Percentiles rank a stretch among this genome's conserved stretches.
Conservation (phyloP, 169 alveolate species). For the Cryptosporidium ubiquitum region DNA sequence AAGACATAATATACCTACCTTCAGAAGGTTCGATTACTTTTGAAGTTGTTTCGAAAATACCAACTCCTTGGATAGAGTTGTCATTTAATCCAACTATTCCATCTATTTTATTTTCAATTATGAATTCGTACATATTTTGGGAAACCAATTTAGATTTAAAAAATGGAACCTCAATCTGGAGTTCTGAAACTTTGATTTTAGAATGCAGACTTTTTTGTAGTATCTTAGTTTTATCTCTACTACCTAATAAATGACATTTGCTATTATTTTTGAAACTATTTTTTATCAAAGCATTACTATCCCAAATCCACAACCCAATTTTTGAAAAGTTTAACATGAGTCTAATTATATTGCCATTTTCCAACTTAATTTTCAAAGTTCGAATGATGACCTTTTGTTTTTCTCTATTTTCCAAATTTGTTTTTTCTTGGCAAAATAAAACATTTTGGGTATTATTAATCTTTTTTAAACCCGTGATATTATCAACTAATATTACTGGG, state of each 20-base stretch:
- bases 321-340: background rate
- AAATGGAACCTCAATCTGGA: conserved; percentile 35
- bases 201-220: background rate
- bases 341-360: background rate
- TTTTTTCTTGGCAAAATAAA: conserved; percentile 4
- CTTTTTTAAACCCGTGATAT: background rate
- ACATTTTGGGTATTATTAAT: background rate
- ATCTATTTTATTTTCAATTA: conserved; percentile 12
- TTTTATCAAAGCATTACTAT: background rate
- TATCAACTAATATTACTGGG: conserved; percentile 2
- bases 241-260: background rate
- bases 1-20: background rate
- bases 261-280: background rate
- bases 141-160: background rate
- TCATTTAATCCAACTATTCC: conserved; percentile 43
- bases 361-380: conserved; percentile 22
- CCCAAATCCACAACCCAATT: conserved; percentile 43
- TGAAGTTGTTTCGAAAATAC: background rate
- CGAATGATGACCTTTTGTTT: background rate
- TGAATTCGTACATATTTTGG: background rate
- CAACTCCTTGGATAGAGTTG: conserved; percentile 26
- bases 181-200: background rate
- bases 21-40: background rate
- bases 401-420: background rate
- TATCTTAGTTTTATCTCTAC: background rate